Evolutionary conservation across 2,329 filamentous ascomycete species (phyloP).

Genomic region (Biscogniauxia sp.): DNA sequence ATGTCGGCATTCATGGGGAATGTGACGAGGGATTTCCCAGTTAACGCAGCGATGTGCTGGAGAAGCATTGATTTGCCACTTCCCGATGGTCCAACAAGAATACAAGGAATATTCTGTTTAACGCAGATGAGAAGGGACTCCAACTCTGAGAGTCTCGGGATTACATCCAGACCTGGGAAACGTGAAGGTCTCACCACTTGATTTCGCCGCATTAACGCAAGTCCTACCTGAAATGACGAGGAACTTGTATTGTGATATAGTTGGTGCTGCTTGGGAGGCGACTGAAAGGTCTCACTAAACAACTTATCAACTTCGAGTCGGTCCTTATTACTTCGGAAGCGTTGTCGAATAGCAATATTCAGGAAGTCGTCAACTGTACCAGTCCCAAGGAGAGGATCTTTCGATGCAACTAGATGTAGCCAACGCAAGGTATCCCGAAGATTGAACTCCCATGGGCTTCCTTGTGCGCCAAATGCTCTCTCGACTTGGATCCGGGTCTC

Average conservation of each 20-base stretch:
- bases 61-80: slow-evolving; percentile 83
- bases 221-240: slow-evolving; percentile 71
- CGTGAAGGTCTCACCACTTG: slow-evolving; percentile 48
- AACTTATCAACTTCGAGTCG: slow-evolving; percentile 62
- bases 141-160: slow-evolving; percentile 64
- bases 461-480: slow-evolving; percentile 58
- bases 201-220: slow-evolving; percentile 68
- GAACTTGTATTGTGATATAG: slow-evolving; percentile 70
- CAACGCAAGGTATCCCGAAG: slow-evolving; percentile 86
- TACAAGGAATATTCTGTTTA: slow-evolving; percentile 82
- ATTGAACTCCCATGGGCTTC: slow-evolving; percentile 94
- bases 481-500: slow-evolving; percentile 67
- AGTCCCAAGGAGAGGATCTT: slow-evolving; percentile 58
- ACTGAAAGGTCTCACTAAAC: slow-evolving; percentile 63
- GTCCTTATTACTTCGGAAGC: slow-evolving; percentile 75
- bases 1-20: slow-evolving; percentile 93
- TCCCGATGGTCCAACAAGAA: slow-evolving; percentile 81
- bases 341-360: slow-evolving; percentile 77
- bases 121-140: slow-evolving; percentile 88
- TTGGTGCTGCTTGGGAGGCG: slow-evolving; percentile 53
- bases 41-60: slow-evolving; percentile 73
- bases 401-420: slow-evolving; percentile 68
- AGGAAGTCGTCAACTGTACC: slow-evolving; percentile 70
- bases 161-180: slow-evolving; percentile 49
- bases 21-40: slow-evolving; percentile 73